Conservation (phyloP, 805 yeast genomes). For the Starmerella apicola region DNA sequence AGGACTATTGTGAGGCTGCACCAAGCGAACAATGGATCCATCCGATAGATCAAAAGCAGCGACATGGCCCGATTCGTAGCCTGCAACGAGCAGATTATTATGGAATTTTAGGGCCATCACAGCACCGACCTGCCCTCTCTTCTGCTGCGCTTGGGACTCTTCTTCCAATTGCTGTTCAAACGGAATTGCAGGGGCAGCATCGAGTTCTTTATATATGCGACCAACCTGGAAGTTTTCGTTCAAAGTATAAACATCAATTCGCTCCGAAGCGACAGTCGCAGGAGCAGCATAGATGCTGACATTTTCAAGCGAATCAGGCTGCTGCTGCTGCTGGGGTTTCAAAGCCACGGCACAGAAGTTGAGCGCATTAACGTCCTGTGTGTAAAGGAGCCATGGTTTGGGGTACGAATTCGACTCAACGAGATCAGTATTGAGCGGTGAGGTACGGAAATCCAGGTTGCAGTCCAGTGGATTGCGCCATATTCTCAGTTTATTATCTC, state of each 20-base stretch:
- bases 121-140: conserved; percentile 27
- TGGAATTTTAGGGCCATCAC: conserved; percentile 58
- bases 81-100: conserved; percentile 32
- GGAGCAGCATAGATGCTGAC: conserved; percentile 41
- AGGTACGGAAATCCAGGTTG: conserved; percentile 28
- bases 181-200: conserved; percentile 9
- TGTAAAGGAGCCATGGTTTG: conserved; percentile 30
- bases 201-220: conserved; percentile 17
- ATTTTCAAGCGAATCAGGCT: not conserved
- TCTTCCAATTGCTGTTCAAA: conserved; percentile 13
- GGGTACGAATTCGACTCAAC: conserved; percentile 20
- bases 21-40: conserved; percentile 2
- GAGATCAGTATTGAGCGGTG: conserved; percentile 19
- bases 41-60: conserved; percentile 20
- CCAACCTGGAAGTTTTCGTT: conserved; percentile 9
- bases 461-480: conserved; percentile 23
- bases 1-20: conserved; percentile 26
- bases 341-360: conserved; percentile 58
- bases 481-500: conserved; percentile 41
- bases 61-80: conserved; percentile 66
- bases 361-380: conserved; percentile 58
- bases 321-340: conserved; percentile 14
- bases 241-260: conserved; percentile 48
- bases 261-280: conserved; percentile 49
- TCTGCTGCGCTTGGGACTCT: conserved; percentile 10